A percentile compares a stretch with the other conserved stretches of the same genome.
These are phyloP conservation scores for Dioscorea dumetorum DNA, from an alignment of 106 monocot genomes.

Conservation along the genomic window DNA sequence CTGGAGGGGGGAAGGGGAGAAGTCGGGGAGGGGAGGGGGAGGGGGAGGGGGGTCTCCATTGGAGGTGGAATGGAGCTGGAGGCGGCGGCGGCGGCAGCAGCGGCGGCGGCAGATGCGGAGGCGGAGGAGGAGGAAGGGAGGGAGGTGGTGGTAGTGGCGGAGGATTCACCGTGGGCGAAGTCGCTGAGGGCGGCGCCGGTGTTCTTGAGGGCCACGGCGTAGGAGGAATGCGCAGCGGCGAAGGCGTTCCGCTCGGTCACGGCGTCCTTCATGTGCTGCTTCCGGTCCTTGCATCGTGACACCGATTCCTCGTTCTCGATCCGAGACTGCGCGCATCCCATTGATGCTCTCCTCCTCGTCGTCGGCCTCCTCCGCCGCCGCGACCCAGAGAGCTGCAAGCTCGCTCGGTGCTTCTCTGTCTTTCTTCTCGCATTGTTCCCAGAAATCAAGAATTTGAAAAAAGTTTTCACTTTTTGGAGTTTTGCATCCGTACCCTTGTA, in stretches of 20 bases:
- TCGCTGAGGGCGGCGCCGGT: conserved; percentile 79
- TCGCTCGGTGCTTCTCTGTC: no score
- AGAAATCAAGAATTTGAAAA: no score
- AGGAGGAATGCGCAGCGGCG: conserved; percentile 79
- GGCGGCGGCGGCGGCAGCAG: no score
- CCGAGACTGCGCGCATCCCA: conserved; percentile 90
- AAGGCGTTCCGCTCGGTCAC: conserved; percentile 84
- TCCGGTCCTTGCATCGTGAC: conserved; percentile 72
- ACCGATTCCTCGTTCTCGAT: conserved; percentile 85
- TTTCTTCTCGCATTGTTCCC: no score
- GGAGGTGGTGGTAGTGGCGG: not conserved
- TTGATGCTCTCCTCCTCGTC: conserved; percentile 4
- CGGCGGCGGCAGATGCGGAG: not conserved
- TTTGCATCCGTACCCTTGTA: no score
- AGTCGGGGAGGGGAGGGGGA: conserved; percentile 53
- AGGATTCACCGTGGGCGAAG: conserved; percentile 50
- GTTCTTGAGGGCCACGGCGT: conserved; percentile 54
- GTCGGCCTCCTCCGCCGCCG: no score
- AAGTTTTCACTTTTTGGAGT: no score
- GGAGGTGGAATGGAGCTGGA: not conserved
- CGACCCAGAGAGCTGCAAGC: no score
- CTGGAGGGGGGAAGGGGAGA: conserved; percentile 48
- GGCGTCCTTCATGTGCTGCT: conserved; percentile 48
- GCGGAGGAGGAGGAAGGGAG: not conserved
- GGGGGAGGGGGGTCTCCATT: conserved; percentile 15